Evolutionary conservation across 805 yeast genomes (phyloP), one percentile per base, ranked within the genome.

Genomic region (Yamadazyma sp.): DNA sequence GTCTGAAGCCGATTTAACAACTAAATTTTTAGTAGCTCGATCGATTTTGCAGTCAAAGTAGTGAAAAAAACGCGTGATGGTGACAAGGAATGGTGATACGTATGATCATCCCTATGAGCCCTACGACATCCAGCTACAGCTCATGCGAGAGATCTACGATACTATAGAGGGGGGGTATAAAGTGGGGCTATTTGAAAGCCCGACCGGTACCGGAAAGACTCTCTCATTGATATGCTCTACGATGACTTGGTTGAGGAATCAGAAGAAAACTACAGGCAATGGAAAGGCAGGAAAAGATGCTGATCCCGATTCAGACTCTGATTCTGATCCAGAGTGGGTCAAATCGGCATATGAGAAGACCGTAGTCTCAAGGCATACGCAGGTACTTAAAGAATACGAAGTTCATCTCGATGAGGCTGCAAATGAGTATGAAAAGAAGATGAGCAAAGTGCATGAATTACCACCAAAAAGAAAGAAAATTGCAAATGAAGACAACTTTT

Each of bases 121-220:
- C 0, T 90, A 90, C 57, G 70, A 67, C 17, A 88, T 89, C 44
- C 98, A 90, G 55, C 28, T 73, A 15, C 75, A 81, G 42, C 73
- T 90, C 47, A 90, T 90, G 97, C 63, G 67, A 20, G 75, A 80
- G 14, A 71, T 91, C n/a, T 84, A 84, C 49, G 74, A 74, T 16
- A 71, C 85, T 1, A 66, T 90, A 12, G 66, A 68, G 4, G 47
- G 47, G 13, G 66, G 70, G 8, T 74, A 69, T 50, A 86, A 84
- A 53, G 67, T 90, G 2, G 95, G 95, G 0, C 68, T 90, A 1
- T 82, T 90, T 52, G 97, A 90, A 55, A 82, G 93, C 40, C 98
- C 98, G 0, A 90, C 98, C 0, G 98, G 98, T 5, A 86, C 90
- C 1, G 97, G 98, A 3, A 90, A 90, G 59, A 89, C 97, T 0